Evolutionary conservation across 352 stramenopile genomes (phyloP), one percentile per base, ranked within the genome.

Genomic region (Globisporangium takayamanum): DNA sequence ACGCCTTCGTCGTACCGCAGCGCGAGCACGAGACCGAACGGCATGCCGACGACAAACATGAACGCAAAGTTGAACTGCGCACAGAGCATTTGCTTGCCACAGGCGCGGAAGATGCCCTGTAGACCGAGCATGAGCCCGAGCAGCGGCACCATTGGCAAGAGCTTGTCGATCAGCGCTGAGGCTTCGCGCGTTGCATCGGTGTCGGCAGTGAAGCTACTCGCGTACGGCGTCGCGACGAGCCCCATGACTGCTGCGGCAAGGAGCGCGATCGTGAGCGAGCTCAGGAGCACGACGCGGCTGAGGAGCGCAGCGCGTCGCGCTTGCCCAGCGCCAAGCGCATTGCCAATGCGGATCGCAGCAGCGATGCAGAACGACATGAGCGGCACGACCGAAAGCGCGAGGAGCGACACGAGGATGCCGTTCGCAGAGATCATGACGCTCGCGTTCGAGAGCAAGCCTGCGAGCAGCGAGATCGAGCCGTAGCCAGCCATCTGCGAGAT

Each of bases 321-420:
- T 26, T 78, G 59, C 26, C 64, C 59, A 2, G 65, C 70, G 6
- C 62, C 68, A 8, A 71, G 55, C 12, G 70, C 63, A 41, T 76
- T 78, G 33, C 70, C 65, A 15, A 78, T 66, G 5, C 67, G 70
- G 37, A 76, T 68, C 47, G 70, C 68, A 7, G 64, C 66, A 16
- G 64, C 67, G 47, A 72, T 62, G 36, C 57, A 62, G 10, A 78
- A 53, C n/a, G 53, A 62, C 5, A 68, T 46, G 25, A 75, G 59
- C 42, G 69, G 60, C 67, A 74, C 64, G 53, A 70, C 63, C 20
- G 57, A 62, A 15, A 78, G 65, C 3, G 61, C 61, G 45, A 69
- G 55, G 15, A 73, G 53, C 20, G 61, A 66, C 37, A 63, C 60
- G 52, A 73, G 70, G 59, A 73, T 75, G 51, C 65, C 61, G 46